A percentile compares a stretch with the other conserved stretches of the same genome.
Conservation (phyloP, 1,284 basidiomycete genomes). For the Waitea zeae region DNA sequence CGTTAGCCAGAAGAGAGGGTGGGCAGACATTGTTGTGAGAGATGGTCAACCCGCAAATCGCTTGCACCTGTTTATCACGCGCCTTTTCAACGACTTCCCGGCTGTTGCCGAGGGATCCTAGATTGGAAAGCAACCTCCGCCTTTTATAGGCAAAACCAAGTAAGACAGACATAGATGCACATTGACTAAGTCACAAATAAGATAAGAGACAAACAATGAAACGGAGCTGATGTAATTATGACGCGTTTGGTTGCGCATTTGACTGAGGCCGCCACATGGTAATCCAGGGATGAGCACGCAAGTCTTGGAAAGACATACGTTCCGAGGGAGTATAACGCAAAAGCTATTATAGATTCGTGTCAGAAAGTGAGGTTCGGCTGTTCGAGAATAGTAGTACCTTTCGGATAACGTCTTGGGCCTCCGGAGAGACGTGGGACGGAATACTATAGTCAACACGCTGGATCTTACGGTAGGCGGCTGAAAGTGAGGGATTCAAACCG, state of each 20-base stretch:
- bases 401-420: slow-evolving; percentile 50
- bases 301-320: slow-evolving; percentile 67
- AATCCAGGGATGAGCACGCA: slow-evolving; percentile 87
- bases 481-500: slow-evolving; percentile 2
- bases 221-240: no score
- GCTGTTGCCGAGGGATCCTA: no score
- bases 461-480: slow-evolving; percentile 80
- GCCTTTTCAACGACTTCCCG: no score
- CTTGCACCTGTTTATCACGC: no score
- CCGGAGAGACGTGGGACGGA: slow-evolving; percentile 42
- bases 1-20: slow-evolving; percentile 20
- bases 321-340: slow-evolving; percentile 76
- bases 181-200: no score
- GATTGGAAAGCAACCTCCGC: no score
- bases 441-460: slow-evolving; percentile 71
- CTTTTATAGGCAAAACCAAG: no score
- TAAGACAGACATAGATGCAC: no score
- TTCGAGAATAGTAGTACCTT: slow-evolving; percentile 22
- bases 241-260: no score
- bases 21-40: no score
- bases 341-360: slow-evolving; percentile 35
- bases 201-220: no score
- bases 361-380: slow-evolving; percentile 5
- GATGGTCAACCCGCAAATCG: no score
- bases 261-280: slow-evolving; percentile 52